Base-by-base conservation (phyloP, 306 rosid species). In the Lagenaria siceraria region DNA sequence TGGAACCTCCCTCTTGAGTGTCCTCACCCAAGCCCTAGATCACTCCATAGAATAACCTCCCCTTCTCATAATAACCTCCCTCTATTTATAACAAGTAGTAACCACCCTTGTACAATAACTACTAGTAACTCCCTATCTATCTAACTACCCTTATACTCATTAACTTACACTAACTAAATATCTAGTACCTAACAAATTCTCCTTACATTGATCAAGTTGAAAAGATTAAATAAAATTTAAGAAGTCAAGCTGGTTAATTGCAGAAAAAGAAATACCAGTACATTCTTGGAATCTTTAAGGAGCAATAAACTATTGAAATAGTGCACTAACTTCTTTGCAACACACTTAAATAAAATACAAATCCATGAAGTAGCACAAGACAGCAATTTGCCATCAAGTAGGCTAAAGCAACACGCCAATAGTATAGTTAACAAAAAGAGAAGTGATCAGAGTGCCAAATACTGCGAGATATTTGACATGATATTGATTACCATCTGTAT, bases 401-500 rank as follows among this genome's bases (percentile, higher is more conserved):
- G 25, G 49, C 17, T 14, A 64, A 64, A 64, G 48, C 25, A 64
- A 64, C 48, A 18, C 27, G n/a, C 12, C 49, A 12, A 33, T 64
- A 31, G 35, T 31, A 15, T 61, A 61, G 19, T 19, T 4, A 46
- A 27, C 77, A 29, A 10, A 51, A 72, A 71, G 24, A 51, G 43
- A 31, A 40, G 22, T 12, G 12, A 66, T 19, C 15, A n/a, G 40
- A 36, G 15, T 40, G 24, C 21, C 33, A 70, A 22, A 13, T 22
- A 24, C 18, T 69, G 36, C 35, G 6, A 56, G 38, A 77, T 76
- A 60, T 63, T 43, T 24, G n/a, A 24, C 17, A 29, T 24, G 22
- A 65, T 38, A 77, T 49, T 46, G 38, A 27, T 35, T 83, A 94
- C 98, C 98, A 94, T 70, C 83, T 91, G 80, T 94, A 94, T 76